Base-by-base conservation (phyloP, 768 basidiomycete genomes). In the Boletus speciosus region DNA sequence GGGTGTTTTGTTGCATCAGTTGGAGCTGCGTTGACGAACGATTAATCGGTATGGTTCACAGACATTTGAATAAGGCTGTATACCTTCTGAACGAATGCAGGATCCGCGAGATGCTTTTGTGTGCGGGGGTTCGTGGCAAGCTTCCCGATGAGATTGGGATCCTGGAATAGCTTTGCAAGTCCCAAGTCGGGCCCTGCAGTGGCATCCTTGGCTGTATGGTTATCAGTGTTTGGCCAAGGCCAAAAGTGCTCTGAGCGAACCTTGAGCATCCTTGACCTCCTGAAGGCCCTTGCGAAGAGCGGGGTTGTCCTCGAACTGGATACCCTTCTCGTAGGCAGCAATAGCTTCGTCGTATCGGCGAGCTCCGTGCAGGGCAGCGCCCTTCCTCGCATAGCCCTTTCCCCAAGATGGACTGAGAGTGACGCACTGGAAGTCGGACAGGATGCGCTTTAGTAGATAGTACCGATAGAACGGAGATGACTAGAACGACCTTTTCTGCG, bases 341-440 rank as follows among this genome's bases (percentile, higher is more conserved):
- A 96, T 87, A 7, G 93, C 93, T 15, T 94, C 91, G 54, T 85
- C 88, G 63, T 82, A 96, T 67, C 79, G 76, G 54, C 79, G 78
- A 35, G 82, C 77, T 32, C 95, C 95, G 64, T 97, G 95, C 55
- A 97, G 73, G 27, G 95, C 95, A 46, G 95, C 94, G 43, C 95
- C 95, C 67, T 93, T 93, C 52, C 95, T 82, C 15, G 86, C 88
- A 74, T 87, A 93, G 6, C 94, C 93, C 69, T 98, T 98, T 27
- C 86, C 76, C 90, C 95, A 97, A 1, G 80, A 74, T 5, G 90
- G 83, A 61, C 87, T 90, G 54, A 88, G 75, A 64, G 81, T 80
- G 66, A 95, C 79, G 57, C 90, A 92, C 92, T 95, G 35, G 40
- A 46, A 36, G 41, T 21, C 37, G 35, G 23, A 36, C 12, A 14